These are phyloP conservation scores for Lipomyces starkeyi DNA, from an alignment of 805 yeast species.

Conservation along the genomic window DNA sequence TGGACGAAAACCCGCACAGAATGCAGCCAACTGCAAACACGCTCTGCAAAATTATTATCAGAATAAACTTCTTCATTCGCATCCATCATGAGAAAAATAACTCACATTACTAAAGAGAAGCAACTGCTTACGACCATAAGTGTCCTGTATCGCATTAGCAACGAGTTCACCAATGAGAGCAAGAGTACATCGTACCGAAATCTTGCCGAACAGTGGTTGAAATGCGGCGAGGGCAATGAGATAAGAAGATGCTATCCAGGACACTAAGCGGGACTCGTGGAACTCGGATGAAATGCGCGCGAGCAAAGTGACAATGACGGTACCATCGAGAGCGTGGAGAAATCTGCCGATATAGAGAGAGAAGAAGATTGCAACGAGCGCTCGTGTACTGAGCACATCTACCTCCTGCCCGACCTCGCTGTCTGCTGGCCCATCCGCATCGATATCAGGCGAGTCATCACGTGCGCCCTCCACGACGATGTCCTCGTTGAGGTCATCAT, in stretches of 20 bases:
- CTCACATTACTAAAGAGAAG: conserved; percentile 27
- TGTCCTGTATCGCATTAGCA: conserved; percentile 14
- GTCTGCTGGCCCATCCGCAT: no score
- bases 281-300: conserved; percentile 64
- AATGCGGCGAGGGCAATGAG: conserved; percentile 73
- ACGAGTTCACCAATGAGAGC: background rate
- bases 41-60: conserved; percentile 44
- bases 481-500: no score
- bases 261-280: conserved; percentile 56
- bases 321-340: conserved; percentile 57
- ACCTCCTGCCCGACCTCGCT: conserved; percentile 30
- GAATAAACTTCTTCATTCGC: conserved; percentile 52
- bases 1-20: conserved; percentile 53
- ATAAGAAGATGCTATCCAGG: conserved; percentile 80
- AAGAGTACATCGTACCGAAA: conserved; percentile 40
- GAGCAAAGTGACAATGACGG: conserved; percentile 60
- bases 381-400: conserved; percentile 29
- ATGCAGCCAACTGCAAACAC: conserved; percentile 53
- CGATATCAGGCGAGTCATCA: no score
- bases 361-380: conserved; percentile 32
- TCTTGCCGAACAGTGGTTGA: conserved; percentile 76
- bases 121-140: conserved; percentile 36
- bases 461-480: no score
- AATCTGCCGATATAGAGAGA: conserved; percentile 52
- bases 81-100: background rate